Percentiles rank a stretch among this genome's conserved stretches.
Conservation (phyloP, 192 early-diverging fungal species). For the Funneliformis mosseae region DNA sequence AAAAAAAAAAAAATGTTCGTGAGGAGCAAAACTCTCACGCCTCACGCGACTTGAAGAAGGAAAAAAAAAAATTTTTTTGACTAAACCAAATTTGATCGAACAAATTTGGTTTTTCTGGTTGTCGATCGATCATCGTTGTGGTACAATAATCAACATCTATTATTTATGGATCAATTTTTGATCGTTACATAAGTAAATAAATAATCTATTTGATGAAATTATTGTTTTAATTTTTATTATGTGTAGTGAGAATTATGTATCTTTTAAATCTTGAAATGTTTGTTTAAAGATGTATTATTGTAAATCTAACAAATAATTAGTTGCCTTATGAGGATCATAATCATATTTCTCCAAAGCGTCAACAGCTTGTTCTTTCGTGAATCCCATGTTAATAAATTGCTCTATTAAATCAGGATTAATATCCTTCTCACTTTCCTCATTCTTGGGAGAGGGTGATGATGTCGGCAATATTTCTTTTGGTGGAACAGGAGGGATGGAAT, state of each 20-base stretch:
- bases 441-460: conserved; percentile 1
- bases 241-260: neutral
- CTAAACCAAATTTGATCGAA: no score
- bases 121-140: no score
- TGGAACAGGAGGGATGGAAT: conserved; percentile 13
- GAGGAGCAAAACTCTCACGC: no score
- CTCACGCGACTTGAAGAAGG: no score
- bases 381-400: conserved; percentile 72
- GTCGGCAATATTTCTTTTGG: neutral
- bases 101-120: no score
- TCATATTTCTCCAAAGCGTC: conserved; percentile 71
- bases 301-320: conserved; percentile 74
- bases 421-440: conserved; percentile 9
- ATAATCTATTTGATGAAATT: no score
- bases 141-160: no score
- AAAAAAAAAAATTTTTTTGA: no score
- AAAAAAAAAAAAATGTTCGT: no score
- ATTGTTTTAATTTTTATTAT: neutral
- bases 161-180: no score
- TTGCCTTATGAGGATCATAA: conserved; percentile 71
- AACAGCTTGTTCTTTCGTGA: conserved; percentile 65
- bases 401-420: conserved; percentile 37
- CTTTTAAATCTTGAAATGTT: neutral
- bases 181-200: no score
- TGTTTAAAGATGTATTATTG: neutral